These are phyloP conservation scores for Spergularia azorica DNA, from an alignment of 179 eudicot species.

Conservation along the genomic window DNA sequence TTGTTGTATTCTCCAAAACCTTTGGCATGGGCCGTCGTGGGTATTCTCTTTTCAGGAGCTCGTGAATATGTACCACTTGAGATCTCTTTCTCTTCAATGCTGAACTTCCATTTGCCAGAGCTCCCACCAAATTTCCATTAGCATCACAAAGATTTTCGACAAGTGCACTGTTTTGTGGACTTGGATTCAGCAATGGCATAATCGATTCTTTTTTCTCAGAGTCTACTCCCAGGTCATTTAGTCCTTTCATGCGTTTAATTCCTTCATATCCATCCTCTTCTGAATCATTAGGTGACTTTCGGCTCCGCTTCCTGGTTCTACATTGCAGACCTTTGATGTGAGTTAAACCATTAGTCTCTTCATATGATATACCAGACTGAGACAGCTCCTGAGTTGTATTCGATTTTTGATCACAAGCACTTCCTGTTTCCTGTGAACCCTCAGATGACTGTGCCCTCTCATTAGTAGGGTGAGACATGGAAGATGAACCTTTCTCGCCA, in stretches of 20 bases:
- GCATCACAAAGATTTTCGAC: constrained; percentile 10
- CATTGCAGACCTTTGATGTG: constrained; percentile 36
- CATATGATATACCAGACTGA: constrained; percentile 64
- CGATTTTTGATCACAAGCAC: constrained; percentile 41
- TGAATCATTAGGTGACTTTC: constrained; percentile 69
- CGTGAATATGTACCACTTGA: constrained; percentile 62
- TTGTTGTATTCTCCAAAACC: constrained; percentile 57
- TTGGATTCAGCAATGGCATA: constrained; percentile 32
- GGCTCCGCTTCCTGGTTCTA: constrained; percentile 36
- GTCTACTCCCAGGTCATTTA: constrained; percentile 64
- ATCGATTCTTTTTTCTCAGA: constrained; percentile 28
- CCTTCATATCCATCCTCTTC: constrained; percentile 93
- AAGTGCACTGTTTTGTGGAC: constrained; percentile 18
- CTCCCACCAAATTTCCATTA: constrained; percentile 25
- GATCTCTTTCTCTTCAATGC: constrained; percentile 64
- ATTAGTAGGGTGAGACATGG: constrained; percentile 28
- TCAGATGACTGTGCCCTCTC: constrained; percentile 38
- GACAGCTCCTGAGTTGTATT: constrained; percentile 56
- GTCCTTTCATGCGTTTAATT: constrained; percentile 82
- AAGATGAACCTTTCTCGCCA: constrained; percentile 32
- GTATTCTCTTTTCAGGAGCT: constrained; percentile 61
- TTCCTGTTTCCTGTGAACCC: constrained; percentile 21
- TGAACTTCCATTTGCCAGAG: constrained; percentile 38
- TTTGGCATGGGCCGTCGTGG: constrained; percentile 69
- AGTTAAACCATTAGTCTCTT: constrained; percentile 45